phyloP scores from a whole-genome alignment of 2,329 filamentous ascomycete genomes.

The Macrophomina tecta region DNA sequence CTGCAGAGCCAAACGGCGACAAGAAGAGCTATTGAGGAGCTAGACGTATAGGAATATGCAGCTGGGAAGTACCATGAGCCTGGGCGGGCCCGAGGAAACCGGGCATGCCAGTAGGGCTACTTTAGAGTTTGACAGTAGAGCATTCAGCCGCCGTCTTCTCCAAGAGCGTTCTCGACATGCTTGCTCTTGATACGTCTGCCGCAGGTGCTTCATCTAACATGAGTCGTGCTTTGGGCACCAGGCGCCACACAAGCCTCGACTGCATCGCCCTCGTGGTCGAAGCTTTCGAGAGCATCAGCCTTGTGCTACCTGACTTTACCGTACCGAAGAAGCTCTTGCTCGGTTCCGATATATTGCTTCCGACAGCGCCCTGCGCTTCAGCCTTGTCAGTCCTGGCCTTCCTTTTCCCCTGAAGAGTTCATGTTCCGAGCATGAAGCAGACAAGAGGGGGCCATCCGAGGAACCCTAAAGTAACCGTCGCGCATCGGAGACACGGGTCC shows the following conservation, averaged over 20 bases:
- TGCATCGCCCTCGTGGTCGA: slow-evolving; percentile 11
- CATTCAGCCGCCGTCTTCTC: neutral
- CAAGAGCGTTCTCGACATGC: neutral
- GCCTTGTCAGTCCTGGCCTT: neutral
- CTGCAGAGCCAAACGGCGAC: neutral
- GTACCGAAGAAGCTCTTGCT: neutral
- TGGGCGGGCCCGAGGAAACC: neutral
- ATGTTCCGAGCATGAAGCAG: neutral
- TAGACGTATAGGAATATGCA: neutral
- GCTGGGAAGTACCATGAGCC: neutral
- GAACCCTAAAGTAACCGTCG: neutral
- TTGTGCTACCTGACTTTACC: neutral
- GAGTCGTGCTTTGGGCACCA: neutral
- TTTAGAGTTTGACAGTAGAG: neutral
- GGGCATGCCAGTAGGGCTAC: neutral
- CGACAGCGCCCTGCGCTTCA: neutral
- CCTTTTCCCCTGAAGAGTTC: neutral
- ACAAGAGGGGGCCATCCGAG: neutral
- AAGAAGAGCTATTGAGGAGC: neutral
- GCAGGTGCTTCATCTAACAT: neutral
- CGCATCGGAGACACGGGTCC: slow-evolving; percentile 2
- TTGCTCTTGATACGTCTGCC: neutral
- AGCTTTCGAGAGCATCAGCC: slow-evolving; percentile 4
- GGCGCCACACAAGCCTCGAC: neutral
- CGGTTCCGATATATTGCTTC: neutral